A percentile compares a stretch with the other conserved stretches of the same genome.
phyloP scores from a whole-genome alignment of 2,329 filamentous ascomycete species.

The Pyrenochaeta sp. region DNA sequence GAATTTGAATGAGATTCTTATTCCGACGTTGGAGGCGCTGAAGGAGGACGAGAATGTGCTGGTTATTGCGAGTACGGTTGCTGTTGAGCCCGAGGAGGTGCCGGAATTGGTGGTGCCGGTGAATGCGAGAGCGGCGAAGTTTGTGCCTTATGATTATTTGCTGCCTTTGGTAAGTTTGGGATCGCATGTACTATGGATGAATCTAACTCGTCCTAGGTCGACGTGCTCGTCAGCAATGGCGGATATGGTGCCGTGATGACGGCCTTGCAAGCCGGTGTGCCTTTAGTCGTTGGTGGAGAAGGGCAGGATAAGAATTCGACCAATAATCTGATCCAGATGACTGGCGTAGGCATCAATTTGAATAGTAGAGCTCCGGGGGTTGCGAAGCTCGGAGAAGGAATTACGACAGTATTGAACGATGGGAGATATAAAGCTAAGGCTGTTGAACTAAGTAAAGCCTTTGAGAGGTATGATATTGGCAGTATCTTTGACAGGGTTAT shows the following conservation, averaged over 20 bases:
- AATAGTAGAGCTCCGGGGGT: conserved; percentile 39
- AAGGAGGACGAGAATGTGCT: conserved; percentile 51
- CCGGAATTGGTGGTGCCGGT: conserved; percentile 36
- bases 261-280: conserved; percentile 55
- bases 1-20: conserved; percentile 52
- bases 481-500: conserved; percentile 28
- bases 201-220: conserved; percentile 26
- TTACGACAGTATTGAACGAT: conserved; percentile 20
- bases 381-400: conserved; percentile 22
- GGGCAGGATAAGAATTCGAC: conserved; percentile 52
- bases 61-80: conserved; percentile 47
- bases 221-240: conserved; percentile 58
- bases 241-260: conserved; percentile 60
- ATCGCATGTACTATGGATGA: too few relatives aligned
- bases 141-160: conserved; percentile 58
- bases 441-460: conserved; percentile 25
- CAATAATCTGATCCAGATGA: conserved; percentile 51
- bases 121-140: conserved; percentile 57
- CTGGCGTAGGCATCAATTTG: conserved; percentile 57
- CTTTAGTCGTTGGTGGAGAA: conserved; percentile 56
- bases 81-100: conserved; percentile 34
- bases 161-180: conserved; percentile 45
- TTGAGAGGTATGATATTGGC: conserved; percentile 24
- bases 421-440: conserved; percentile 23
- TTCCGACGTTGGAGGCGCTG: conserved; percentile 56